Conservation (phyloP, 139 green algal genomes). For the Picochlorum costavermella region DNA sequence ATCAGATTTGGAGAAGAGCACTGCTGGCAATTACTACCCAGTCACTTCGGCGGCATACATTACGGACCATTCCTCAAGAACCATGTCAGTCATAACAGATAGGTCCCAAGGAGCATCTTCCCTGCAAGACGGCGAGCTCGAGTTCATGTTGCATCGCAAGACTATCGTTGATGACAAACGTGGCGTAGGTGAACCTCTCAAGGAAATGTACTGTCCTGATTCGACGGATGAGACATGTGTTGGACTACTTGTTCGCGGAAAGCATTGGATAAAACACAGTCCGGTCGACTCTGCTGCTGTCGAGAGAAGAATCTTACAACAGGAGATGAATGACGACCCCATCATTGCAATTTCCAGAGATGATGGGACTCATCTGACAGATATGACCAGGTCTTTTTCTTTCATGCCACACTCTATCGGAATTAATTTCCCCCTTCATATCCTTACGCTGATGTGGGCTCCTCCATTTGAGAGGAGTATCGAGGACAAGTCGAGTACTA, state of each 20-base stretch:
- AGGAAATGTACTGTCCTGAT: conserved; percentile 54
- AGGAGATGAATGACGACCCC: neutral
- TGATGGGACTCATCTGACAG: neutral
- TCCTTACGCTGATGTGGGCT: too few species aligned
- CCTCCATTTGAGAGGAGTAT: too few species aligned
- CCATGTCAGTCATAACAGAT: conserved; percentile 50
- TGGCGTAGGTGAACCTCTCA: conserved; percentile 62
- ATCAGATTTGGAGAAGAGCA: conserved; percentile 42
- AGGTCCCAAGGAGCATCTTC: conserved; percentile 49
- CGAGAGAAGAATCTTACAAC: conserved; percentile 1
- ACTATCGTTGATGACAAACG: conserved; percentile 40
- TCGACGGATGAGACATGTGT: neutral
- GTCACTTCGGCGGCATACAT: conserved; percentile 52
- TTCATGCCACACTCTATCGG: neutral
- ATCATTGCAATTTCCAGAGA: neutral
- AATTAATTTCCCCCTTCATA: too few species aligned
- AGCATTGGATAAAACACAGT: neutral
- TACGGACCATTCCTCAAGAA: conserved; percentile 12
- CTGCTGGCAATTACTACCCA: conserved; percentile 71
- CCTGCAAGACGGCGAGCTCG: conserved; percentile 36
- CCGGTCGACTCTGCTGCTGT: neutral
- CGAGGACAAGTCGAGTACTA: too few species aligned
- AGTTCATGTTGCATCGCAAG: conserved; percentile 57
- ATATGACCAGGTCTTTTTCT: neutral
- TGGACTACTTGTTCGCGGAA: neutral